Evolutionary conservation across 2,329 filamentous ascomycete genomes (phyloP).

Genomic region (Epicoccum nigrum): DNA sequence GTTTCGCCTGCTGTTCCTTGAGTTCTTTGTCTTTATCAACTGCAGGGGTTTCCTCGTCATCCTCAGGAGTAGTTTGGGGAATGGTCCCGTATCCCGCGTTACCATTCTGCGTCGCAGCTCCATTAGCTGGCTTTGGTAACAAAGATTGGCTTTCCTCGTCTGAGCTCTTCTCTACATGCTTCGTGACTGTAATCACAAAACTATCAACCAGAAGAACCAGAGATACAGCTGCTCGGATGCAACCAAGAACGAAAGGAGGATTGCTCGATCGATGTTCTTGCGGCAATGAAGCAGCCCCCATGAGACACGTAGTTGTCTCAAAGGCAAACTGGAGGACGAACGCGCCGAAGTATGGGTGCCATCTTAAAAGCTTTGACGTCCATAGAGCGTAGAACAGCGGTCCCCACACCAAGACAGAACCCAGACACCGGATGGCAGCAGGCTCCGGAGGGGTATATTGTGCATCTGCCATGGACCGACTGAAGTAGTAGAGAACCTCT

Average conservation of each 20-base stretch:
- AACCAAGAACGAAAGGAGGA: conserved; percentile 31
- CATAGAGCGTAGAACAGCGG: conserved; percentile 33
- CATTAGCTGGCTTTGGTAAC: conserved; percentile 54
- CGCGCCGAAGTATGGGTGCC: conserved; percentile 44
- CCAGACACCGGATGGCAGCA: conserved; percentile 42
- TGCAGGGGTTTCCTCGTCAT: conserved; percentile 58
- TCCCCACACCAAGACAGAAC: conserved; percentile 44
- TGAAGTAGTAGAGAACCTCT: conserved; percentile 45
- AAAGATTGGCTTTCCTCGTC: conserved; percentile 67
- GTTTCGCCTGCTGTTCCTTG: conserved; percentile 61
- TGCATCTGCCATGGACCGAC: conserved; percentile 34
- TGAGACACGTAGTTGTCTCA: conserved; percentile 37
- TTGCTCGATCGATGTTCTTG: conserved; percentile 22
- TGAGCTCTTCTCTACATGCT: conserved; percentile 39
- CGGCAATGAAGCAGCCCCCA: conserved; percentile 29
- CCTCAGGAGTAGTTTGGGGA: conserved; percentile 20
- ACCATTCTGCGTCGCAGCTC: conserved; percentile 48
- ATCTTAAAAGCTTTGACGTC: conserved; percentile 31
- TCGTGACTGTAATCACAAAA: conserved; percentile 37
- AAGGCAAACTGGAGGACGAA: conserved; percentile 42
- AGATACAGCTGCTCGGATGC: conserved; percentile 29
- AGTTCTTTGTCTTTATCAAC: conserved; percentile 60
- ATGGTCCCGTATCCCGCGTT: conserved; percentile 46
- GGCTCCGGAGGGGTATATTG: conserved; percentile 41
- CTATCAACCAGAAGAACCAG: conserved; percentile 36